Evolutionary conservation across 352 stramenopile genomes (phyloP).

Genomic region (Pythium catenulatum): DNA sequence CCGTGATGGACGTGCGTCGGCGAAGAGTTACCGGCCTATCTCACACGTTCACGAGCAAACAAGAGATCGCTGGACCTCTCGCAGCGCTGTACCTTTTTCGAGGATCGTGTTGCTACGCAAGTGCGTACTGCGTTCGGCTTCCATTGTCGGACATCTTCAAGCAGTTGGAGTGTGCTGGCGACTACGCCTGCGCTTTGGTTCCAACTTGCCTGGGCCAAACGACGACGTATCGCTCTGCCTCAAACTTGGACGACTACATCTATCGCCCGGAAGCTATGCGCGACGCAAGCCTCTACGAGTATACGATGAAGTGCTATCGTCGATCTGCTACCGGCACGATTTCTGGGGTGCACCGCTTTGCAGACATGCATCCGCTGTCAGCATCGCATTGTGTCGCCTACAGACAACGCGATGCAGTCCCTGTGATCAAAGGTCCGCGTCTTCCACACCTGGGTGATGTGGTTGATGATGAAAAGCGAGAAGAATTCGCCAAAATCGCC

Average conservation of each 20-base stretch:
- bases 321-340: not conserved
- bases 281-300: not conserved
- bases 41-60: constrained; percentile 44
- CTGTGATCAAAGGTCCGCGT: not conserved
- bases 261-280: not conserved
- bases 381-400: constrained; percentile 1
- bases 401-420: not conserved
- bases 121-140: not conserved
- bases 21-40: constrained; percentile 27
- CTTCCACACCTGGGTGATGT: not conserved
- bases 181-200: not conserved
- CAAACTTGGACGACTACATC: constrained; percentile 9
- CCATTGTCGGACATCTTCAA: not conserved
- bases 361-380: not conserved
- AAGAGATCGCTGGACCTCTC: constrained; percentile 41
- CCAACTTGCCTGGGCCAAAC: not conserved
- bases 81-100: constrained; percentile 17
- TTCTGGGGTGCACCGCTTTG: not conserved
- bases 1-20: not conserved
- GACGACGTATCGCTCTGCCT: not conserved
- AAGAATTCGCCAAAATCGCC: not conserved
- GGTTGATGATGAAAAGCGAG: not conserved
- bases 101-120: constrained; percentile 35
- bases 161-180: not conserved
- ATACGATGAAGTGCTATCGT: not conserved